Base-by-base conservation (phyloP, 306 rosid species). In the Ammopiptanthus mongolicus region DNA sequence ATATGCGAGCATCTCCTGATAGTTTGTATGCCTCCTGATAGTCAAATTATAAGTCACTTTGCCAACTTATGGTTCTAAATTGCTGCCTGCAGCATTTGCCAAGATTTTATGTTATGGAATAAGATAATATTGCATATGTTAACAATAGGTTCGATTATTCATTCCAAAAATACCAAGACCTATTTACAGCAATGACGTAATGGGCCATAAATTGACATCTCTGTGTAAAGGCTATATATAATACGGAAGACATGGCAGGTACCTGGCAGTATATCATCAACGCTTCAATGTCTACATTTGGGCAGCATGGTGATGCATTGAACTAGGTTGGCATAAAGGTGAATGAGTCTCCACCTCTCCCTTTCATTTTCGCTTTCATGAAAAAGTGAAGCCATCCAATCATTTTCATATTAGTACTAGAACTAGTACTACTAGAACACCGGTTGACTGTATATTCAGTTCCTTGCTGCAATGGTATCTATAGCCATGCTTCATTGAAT, bases 401-500 rank as follows among this genome's bases (percentile, higher is more conserved):
- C 33, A 34, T 23, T 46, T 44, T 56, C 71, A n/a, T 59, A 2
- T 72, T 13, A 56, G 65, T 66, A 25, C 15, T 37, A 37, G 17
- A 19, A 72, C 31, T n/a, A n/a, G n/a, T n/a, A n/a, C n/a, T 66
- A 25, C 15, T 37, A 37, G 17, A 19, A 72, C 31, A 2, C 23
- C 6, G 31, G 50, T 31, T 42, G 50, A 37, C 48, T 11, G 8
- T 22, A 33, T 31, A 60, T 21, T 53, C 7, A 36, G 47, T 74
- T 78, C 18, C 48, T 42, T 53, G 69, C 47, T 57, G 46, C 37
- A 55, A 51, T 52, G 31, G 60, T 79, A 22, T 71, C 28, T 51
- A 25, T 51, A 64, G 64, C 62, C 31, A 72, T 69, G 84, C 41
- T 13, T 47, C 75, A 56, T 36, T 15, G 67, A 60, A 79, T 36